These are phyloP conservation scores for Yarrowia sp. DNA, from an alignment of 805 yeast genomes.

Conservation along the genomic window DNA sequence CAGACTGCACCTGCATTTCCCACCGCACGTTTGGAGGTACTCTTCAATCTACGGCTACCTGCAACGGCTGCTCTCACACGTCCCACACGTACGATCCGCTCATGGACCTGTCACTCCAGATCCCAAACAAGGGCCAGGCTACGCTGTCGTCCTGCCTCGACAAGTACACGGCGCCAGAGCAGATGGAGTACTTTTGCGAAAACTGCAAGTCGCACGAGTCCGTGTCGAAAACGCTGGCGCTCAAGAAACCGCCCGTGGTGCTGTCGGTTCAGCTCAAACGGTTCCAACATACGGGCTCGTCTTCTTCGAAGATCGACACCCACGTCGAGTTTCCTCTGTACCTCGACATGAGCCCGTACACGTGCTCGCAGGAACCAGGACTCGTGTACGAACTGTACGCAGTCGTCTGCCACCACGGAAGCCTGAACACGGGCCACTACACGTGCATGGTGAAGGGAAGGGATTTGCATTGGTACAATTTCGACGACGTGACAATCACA, in stretches of 20 bases:
- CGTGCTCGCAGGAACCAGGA: constrained; percentile 29
- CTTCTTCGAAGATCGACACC: constrained; percentile 66
- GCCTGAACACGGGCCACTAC: constrained; percentile 95
- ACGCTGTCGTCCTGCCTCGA: constrained; percentile 63
- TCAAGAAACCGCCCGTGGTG: constrained; percentile 71
- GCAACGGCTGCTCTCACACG: constrained; percentile 62
- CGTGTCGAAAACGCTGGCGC: constrained; percentile 69
- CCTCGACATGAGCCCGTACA: constrained; percentile 67
- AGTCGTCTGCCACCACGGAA: constrained; percentile 84
- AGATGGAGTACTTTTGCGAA: constrained; percentile 71
- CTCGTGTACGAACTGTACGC: constrained; percentile 81
- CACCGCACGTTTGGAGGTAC: constrained; percentile 84
- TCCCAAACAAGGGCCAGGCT: constrained; percentile 36
- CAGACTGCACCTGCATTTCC: constrained; percentile 68
- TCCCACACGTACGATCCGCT: constrained; percentile 83
- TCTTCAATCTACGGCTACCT: constrained; percentile 72
- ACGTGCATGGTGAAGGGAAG: constrained; percentile 70
- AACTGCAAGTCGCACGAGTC: constrained; percentile 59
- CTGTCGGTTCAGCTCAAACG: constrained; percentile 78
- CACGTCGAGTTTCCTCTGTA: constrained; percentile 70
- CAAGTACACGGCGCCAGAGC: constrained; percentile 75
- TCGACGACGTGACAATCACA: constrained; percentile 84
- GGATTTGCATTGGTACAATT: constrained; percentile 82
- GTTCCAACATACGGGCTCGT: constrained; percentile 55
- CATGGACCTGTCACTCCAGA: constrained; percentile 83